A percentile compares a stretch with the other conserved stretches of the same genome.
Evolutionary conservation across 2,329 filamentous ascomycete genomes (phyloP).

Genomic region (Zymoseptoria tritici): DNA sequence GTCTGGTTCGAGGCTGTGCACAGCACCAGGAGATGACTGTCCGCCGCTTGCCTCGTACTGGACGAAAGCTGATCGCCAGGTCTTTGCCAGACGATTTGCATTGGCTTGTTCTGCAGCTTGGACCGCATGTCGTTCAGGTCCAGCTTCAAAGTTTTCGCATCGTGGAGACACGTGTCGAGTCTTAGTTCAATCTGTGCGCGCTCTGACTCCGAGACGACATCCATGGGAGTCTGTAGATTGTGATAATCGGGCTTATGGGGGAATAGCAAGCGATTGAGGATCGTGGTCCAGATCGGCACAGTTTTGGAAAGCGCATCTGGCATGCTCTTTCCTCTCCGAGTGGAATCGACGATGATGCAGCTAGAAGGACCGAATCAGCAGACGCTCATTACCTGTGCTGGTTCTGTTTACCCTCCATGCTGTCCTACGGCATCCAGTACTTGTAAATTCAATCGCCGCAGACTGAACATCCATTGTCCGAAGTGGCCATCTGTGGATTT

Average conservation of each 20-base stretch:
- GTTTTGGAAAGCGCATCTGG: constrained; percentile 93
- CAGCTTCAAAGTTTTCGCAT: constrained; percentile 53
- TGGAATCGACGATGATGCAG: constrained; percentile 86
- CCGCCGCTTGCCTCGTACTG: constrained; percentile 17
- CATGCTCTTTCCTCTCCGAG: constrained; percentile 86
- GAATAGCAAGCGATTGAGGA: constrained; percentile 75
- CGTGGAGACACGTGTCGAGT: constrained; percentile 50
- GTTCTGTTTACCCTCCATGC: constrained; percentile 55
- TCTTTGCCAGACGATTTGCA: constrained; percentile 74
- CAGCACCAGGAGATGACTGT: constrained; percentile 64
- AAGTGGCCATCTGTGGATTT: constrained; percentile 96
- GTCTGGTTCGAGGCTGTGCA: constrained; percentile 76
- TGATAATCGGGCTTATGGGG: constrained; percentile 45
- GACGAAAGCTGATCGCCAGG: constrained; percentile 50
- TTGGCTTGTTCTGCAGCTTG: constrained; percentile 57
- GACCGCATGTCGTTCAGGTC: constrained; percentile 48
- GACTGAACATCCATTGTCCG: constrained; percentile 84
- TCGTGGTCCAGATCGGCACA: constrained; percentile 84
- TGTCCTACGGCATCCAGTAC: constrained; percentile 60
- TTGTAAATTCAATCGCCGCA: constrained; percentile 75
- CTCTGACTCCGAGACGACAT: constrained; percentile 66
- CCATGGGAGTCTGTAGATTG: constrained; percentile 61
- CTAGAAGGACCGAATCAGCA: constrained; percentile 30
- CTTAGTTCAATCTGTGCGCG: constrained; percentile 66
- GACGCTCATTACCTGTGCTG: background rate